Base-by-base conservation (phyloP, 2,329 filamentous ascomycete genomes). In the Pyricularia sp. region DNA sequence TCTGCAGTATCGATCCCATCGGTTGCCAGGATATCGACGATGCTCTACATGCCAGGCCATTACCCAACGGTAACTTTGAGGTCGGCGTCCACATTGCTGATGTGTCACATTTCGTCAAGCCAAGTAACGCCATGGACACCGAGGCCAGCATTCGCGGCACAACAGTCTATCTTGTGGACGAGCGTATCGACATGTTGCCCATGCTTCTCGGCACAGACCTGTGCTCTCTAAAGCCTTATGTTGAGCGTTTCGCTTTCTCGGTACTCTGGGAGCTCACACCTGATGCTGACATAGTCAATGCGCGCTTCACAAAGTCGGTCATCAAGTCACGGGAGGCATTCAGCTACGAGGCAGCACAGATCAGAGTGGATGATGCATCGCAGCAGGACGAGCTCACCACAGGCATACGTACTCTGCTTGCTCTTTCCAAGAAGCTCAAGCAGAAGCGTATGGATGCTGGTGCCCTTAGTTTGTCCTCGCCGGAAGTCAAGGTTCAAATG, bases 1-100 rank as follows among this genome's bases (percentile, higher is more conserved):
- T 99, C 68, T 99, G 94, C 83, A 97, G 93, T 77, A 99, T 99
- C 71, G 94, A 99, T 73, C 94, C 94, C 62, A 85, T 91, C 33
- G 93, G 93, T 1, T 99, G 94, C 76, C 93, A 97, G 72, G 94
- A 99, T 79, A 99, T 99, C 66, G 94, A 99, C 71, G 96, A 99
- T 76, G 94, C 94, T 22, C 84, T 99, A 7, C 96, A 99, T 75
- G 93, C 94, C 7, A 84, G 87, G 67, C 82, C 83, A 63, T 78
- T 99, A 26, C 88, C 91, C 0, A 97, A 97, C 71, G 94, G 96
- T 59, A 97, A 97, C 74, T 93, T 87, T 69, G 91, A 97, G 75
- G 92, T 99, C 10, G 94, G 94, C 68, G 94, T 99, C 19, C 96
- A 99, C 76, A 99, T 99, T 75, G 96, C 94, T 31, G 94, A 99